Conservation (phyloP, 768 basidiomycete genomes). For the Mycena filopes region DNA sequence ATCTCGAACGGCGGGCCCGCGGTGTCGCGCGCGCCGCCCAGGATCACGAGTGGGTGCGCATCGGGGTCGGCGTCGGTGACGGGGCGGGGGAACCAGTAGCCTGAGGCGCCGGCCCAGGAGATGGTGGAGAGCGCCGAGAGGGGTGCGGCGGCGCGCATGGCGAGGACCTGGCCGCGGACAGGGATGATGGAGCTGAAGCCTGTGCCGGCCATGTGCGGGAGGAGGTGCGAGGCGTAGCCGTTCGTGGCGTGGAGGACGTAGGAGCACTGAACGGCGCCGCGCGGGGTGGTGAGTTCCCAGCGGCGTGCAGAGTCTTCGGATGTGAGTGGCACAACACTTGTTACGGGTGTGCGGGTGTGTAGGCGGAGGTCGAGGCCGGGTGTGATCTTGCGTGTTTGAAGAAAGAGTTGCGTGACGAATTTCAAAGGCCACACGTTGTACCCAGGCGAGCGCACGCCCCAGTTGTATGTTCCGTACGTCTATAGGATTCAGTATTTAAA, state of each 20-base stretch:
- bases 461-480: constrained; percentile 60
- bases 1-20: constrained; percentile 58
- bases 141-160: constrained; percentile 50
- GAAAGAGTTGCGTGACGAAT: constrained; percentile 73
- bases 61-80: constrained; percentile 5
- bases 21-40: constrained; percentile 74
- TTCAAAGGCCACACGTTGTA: constrained; percentile 86
- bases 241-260: constrained; percentile 90
- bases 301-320: constrained; percentile 30
- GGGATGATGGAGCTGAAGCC: constrained; percentile 71
- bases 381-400: constrained; percentile 41
- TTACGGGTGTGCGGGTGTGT: constrained; percentile 82
- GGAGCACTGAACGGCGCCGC: constrained; percentile 69
- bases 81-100: constrained; percentile 86
- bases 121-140: constrained; percentile 51
- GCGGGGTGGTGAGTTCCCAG: constrained; percentile 71
- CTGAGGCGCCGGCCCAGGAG: constrained; percentile 62
- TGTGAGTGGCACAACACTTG: constrained; percentile 48
- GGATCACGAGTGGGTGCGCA: constrained; percentile 67
- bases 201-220: constrained; percentile 71
- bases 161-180: constrained; percentile 75
- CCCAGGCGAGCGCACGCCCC: constrained; percentile 62
- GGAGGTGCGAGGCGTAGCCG: constrained; percentile 79
- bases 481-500: constrained; percentile 19
- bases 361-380: constrained; percentile 58